Base-by-base conservation (phyloP, 768 basidiomycete species). In the Aureoboletus auriporus region DNA sequence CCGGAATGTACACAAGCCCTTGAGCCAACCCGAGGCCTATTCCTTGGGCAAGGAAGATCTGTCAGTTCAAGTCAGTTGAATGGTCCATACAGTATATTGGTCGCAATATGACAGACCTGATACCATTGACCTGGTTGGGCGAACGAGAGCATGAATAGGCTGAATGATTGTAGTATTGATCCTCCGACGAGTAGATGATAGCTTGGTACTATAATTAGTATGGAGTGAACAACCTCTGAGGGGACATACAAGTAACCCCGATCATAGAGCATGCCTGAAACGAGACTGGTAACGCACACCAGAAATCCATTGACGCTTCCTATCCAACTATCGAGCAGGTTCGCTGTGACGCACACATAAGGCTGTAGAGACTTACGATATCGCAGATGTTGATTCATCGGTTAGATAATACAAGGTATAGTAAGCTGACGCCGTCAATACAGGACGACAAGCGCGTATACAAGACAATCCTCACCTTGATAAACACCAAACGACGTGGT, bases 41-140 rank as follows among this genome's bases (percentile, higher is more conserved):
- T 0, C 80, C 80, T 59, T 79, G 76, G 0, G 71, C 52, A 14
- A 81, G 66, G 53, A 82, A 71, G 6, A 82, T 61, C 74, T 78
- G 38, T 33, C 1, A 16, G 39, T 34, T 1, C 10, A 17, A 14
- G 17, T 44, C 8, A 5, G 47, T 34, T 35, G 11, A 36, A 28
- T 12, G 10, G 20, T n/a, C 40, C n/a, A 10, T 33, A 31, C 3
- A 11, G 10, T 5, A 29, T 33, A 10, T 33, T 20, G 34, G 5
- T 14, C n/a, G 13, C n/a, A n/a, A 6, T 4, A 13, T 10, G 68
- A 50, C 60, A 4, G 11, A 75, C 73, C 63, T 75, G 73, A 50
- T 73, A 77, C 52, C 67, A 75, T 35, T 69, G 66, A 17, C 71
- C 62, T 1, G 67, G 72, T 45, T 72, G 58, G 0, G 71, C 57